phyloP scores from a whole-genome alignment of 345 rosid species.

The thale cress (Arabidopsis thaliana) region DNA sequence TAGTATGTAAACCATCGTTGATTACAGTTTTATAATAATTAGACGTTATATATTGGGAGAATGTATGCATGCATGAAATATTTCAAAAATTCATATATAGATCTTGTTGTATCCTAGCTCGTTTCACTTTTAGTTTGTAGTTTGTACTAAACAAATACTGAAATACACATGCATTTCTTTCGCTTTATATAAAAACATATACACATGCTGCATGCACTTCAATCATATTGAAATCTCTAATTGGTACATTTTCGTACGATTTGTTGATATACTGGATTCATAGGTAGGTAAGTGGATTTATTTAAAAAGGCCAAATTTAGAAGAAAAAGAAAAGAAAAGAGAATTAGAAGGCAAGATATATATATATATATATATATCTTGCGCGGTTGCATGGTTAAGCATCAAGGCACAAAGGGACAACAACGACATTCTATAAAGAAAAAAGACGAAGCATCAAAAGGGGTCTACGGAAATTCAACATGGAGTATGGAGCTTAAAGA shows the following conservation, averaged over 20 bases:
- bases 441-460: neutral
- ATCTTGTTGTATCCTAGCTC: neutral
- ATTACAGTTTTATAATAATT: neutral
- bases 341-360: too few species aligned
- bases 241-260: neutral
- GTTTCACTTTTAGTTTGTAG: neutral
- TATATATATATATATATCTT: neutral
- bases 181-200: neutral
- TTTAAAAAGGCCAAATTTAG: neutral
- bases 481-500: neutral
- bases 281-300: neutral
- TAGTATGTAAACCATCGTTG: neutral
- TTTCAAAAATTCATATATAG: neutral
- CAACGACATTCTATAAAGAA: neutral
- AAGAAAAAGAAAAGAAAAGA: neutral
- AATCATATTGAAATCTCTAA: neutral
- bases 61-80: neutral
- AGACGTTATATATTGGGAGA: neutral
- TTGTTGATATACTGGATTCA: neutral
- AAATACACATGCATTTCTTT: neutral
- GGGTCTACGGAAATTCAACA: neutral
- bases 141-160: neutral
- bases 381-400: neutral
- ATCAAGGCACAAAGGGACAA: neutral
- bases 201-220: conserved; percentile 6